These are phyloP conservation scores for Coemansia sp. DNA, from an alignment of 192 early-diverging fungal genomes.

Conservation along the genomic window DNA sequence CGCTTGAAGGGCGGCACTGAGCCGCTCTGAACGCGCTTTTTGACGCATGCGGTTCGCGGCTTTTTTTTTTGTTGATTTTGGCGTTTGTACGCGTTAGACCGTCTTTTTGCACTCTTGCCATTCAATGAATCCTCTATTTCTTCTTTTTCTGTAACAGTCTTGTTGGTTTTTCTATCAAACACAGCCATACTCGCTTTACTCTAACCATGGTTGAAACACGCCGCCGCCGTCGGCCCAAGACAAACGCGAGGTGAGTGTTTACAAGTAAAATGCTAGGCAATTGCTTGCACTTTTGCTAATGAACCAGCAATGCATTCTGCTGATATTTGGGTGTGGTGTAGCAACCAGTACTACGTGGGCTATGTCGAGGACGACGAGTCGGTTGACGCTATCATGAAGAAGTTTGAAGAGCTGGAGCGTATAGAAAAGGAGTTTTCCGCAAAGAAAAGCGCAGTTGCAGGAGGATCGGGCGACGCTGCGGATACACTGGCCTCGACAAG, in stretches of 20 bases:
- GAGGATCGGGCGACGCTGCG: slow-evolving; percentile 6
- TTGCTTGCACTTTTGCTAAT: not conserved
- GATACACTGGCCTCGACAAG: slow-evolving; percentile 6
- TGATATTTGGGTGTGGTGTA: slow-evolving; percentile 3
- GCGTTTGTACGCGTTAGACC: not conserved
- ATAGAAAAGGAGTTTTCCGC: slow-evolving; percentile 78
- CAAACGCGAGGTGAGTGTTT: slow-evolving; percentile 37
- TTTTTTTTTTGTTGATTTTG: not conserved
- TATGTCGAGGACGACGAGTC: slow-evolving; percentile 97
- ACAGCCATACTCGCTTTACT: not conserved
- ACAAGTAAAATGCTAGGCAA: not conserved
- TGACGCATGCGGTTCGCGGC: not conserved
- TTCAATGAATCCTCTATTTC: not conserved
- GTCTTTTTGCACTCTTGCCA: not conserved
- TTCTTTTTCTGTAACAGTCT: not conserved
- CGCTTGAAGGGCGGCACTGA: slow-evolving; percentile 15
- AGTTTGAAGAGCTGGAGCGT: slow-evolving; percentile 92
- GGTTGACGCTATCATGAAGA: slow-evolving; percentile 96
- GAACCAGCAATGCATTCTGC: not conserved
- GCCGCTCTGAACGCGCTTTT: not conserved
- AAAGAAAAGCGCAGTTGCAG: slow-evolving; percentile 22
- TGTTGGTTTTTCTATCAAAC: too few relatives aligned
- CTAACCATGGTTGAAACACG: slow-evolving; percentile 48
- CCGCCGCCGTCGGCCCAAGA: slow-evolving; percentile 42
- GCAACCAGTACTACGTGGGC: slow-evolving; percentile 80